Evolutionary conservation across 164 flowering plant species (phyloP).

Genomic region (Magnolia changhungtana): DNA sequence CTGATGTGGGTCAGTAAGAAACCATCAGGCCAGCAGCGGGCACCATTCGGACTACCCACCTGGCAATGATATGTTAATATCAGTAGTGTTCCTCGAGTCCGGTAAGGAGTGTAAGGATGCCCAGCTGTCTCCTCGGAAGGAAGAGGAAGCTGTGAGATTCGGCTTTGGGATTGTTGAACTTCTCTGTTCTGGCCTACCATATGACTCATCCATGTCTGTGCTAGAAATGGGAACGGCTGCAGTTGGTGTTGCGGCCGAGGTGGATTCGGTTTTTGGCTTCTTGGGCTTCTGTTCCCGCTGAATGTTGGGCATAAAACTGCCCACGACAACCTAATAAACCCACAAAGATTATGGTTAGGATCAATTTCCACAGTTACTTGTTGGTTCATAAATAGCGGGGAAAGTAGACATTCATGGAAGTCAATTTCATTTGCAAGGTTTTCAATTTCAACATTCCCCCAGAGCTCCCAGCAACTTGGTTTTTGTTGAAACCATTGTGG

Average conservation of each 20-base stretch:
- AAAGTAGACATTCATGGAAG: too few relatives aligned
- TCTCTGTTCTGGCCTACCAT: slow-evolving; percentile 26
- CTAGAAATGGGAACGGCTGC: slow-evolving; percentile 64
- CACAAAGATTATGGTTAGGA: neutral
- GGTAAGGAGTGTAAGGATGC: slow-evolving; percentile 45
- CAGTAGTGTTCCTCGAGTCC: slow-evolving; percentile 66
- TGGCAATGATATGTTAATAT: slow-evolving; percentile 65
- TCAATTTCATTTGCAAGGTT: too few relatives aligned
- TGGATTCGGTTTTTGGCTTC: slow-evolving; percentile 54
- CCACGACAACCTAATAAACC: slow-evolving; percentile 73
- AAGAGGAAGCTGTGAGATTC: slow-evolving; percentile 35
- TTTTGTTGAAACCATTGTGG: too few relatives aligned
- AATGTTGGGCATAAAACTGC: slow-evolving; percentile 78
- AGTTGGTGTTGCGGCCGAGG: slow-evolving; percentile 32
- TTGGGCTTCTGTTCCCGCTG: slow-evolving; percentile 81
- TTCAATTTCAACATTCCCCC: too few relatives aligned
- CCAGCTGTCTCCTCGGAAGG: slow-evolving; percentile 72
- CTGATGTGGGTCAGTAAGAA: slow-evolving; percentile 34
- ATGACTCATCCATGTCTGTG: slow-evolving; percentile 44
- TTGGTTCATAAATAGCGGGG: too few relatives aligned
- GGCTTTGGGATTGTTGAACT: slow-evolving; percentile 33
- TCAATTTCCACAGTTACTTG: neutral
- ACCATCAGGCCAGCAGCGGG: slow-evolving; percentile 13
- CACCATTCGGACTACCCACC: slow-evolving; percentile 24
- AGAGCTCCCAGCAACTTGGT: too few relatives aligned